Percentiles rank a stretch among this genome's conserved stretches.
These are phyloP conservation scores for Pseudoscleropodium purum DNA, from an alignment of 225 moss, liverwort and hornwort species.

Conservation along the genomic window DNA sequence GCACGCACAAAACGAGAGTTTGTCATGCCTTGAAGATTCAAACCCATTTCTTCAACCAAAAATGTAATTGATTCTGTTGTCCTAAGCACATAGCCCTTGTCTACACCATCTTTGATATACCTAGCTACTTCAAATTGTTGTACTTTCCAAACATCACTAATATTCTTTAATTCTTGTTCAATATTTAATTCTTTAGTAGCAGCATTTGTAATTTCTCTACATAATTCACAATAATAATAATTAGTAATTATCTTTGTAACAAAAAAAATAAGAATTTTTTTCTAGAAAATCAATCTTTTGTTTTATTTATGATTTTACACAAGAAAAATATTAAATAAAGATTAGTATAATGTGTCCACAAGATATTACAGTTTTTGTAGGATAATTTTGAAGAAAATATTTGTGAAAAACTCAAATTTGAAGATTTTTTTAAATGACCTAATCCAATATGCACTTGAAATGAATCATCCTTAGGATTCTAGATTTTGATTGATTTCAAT, in stretches of 20 bases:
- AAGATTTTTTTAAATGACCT: rapidly evolving
- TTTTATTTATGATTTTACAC: not conserved
- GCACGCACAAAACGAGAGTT: conserved; percentile 73
- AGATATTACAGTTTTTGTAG: not conserved
- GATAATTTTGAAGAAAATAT: not conserved
- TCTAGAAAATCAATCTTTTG: not conserved
- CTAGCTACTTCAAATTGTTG: conserved; percentile 62
- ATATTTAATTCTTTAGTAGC: conserved; percentile 83
- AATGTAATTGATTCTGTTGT: conserved; percentile 46
- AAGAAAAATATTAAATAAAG: not conserved
- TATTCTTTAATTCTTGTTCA: conserved; percentile 63
- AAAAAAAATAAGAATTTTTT: no score
- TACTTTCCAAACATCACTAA: conserved; percentile 62
- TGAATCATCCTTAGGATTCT: not conserved
- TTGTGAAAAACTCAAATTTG: not conserved
- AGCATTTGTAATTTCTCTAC: conserved; percentile 73
- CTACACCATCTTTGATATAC: conserved; percentile 65
- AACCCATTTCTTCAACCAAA: conserved; percentile 68
- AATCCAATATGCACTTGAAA: not conserved
- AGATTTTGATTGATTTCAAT: not conserved
- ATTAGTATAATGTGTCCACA: not conserved
- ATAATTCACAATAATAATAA: not conserved
- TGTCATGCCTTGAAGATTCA: conserved; percentile 85
- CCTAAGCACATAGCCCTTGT: conserved; percentile 65
- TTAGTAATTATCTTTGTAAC: not conserved